Percentiles rank a stretch among this genome's conserved stretches.
These are phyloP conservation scores for Neofusicoccum laricinum DNA, from an alignment of 2,329 filamentous ascomycete genomes.

Conservation along the genomic window DNA sequence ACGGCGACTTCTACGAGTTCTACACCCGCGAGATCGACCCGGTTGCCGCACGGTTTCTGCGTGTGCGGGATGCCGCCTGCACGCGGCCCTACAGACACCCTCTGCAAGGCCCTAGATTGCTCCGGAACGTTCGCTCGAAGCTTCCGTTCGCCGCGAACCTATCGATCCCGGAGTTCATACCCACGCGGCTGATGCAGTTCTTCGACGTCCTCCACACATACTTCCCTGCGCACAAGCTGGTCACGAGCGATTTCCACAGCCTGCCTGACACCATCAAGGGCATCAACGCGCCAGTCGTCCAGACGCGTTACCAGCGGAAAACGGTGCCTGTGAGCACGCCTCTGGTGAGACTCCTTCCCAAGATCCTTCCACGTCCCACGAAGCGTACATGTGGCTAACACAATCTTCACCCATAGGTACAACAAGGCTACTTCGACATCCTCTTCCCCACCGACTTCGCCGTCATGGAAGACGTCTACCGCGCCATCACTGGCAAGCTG, in stretches of 20 bases:
- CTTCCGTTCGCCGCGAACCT: conserved; percentile 74
- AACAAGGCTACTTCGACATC: conserved; percentile 98
- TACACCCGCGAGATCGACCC: conserved; percentile 80
- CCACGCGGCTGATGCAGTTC: conserved; percentile 93
- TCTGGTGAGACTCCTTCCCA: conserved; percentile 59
- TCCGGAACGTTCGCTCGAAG: conserved; percentile 61
- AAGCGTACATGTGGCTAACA: background rate
- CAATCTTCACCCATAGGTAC: conserved; percentile 59
- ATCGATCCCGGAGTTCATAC: conserved; percentile 85
- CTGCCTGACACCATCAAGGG: conserved; percentile 81
- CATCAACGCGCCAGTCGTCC: conserved; percentile 90
- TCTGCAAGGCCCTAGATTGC: conserved; percentile 52
- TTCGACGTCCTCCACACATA: conserved; percentile 85
- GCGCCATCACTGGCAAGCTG: conserved; percentile 86
- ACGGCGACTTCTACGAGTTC: conserved; percentile 93
- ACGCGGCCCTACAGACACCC: conserved; percentile 59
- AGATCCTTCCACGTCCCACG: no score
- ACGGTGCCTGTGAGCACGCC: conserved; percentile 90
- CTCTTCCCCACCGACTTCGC: conserved; percentile 95
- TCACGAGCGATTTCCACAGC: conserved; percentile 86
- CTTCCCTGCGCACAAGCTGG: conserved; percentile 84
- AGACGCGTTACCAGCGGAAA: conserved; percentile 82
- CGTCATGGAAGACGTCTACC: conserved; percentile 87
- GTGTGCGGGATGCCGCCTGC: conserved; percentile 74
- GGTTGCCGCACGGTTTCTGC: conserved; percentile 75